Evolutionary conservation across 1,139 yeast genomes (phyloP), one percentile per base, ranked within the genome.

Genomic region (Hansenula lynferdii): DNA sequence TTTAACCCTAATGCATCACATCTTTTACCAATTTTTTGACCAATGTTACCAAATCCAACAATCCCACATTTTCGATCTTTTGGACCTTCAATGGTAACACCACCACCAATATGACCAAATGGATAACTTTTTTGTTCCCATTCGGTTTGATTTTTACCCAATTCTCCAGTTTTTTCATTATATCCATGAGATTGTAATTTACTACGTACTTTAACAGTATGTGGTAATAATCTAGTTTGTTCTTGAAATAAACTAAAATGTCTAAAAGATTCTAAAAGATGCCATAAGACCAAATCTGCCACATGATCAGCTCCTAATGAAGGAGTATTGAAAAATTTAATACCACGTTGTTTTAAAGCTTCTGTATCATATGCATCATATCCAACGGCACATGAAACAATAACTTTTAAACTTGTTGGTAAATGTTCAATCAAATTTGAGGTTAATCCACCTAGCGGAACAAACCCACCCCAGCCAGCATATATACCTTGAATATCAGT

Each of bases 21-120:
- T 46, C 85, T 70, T 30, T 58, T 54, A 1, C 80, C 95, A 37
- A 84, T 72, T 22, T 71, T 69, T 52, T 70, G 67, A 4, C 96
- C 96, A 48, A 86, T 85, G 24, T 74, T 70, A 3, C 96, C 96
- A 54, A 85, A 77, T 0, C 96, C 96, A 5, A 85, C 73, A 36
- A 86, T 72, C 8, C 85, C 79, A 16, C 70, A 86, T 30, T 67
- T 65, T 49, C 77, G 80, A 31, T 78, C 79, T 17, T 64, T 57
- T 7, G 90, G 90, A 14, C 75, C 69, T 42, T 64, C 61, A 20
- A 65, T 61, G 22, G 51, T 37, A 41, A 70, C 31, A 5, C 58
- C 65, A n/a, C 80, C 81, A 35, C 29, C 36, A 14, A 43, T 39
- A 51, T 78, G 80, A 6, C 80, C 82, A 45, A 67, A 60, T 11